These are phyloP conservation scores for Ceratobasidium sp. DNA, from an alignment of 1,284 basidiomycete genomes.

Conservation along the genomic window DNA sequence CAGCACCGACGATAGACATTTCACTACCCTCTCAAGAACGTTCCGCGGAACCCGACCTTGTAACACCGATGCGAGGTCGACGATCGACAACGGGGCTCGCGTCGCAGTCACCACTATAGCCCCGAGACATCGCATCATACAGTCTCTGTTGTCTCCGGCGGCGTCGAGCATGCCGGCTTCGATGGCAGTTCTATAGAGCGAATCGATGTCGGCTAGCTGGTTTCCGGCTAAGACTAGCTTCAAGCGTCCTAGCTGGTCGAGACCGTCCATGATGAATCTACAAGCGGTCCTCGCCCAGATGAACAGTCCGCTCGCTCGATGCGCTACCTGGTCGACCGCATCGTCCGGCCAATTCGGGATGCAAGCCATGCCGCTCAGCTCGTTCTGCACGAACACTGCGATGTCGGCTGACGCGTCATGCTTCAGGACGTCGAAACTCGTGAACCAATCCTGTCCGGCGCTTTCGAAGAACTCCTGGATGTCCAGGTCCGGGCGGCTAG, in stretches of 20 bases:
- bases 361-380: not conserved
- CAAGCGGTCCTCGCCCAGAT: slow-evolving; percentile 30
- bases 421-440: not conserved
- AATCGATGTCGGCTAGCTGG: not conserved
- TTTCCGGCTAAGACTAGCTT: not conserved
- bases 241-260: not conserved
- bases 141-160: not conserved
- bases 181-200: slow-evolving; percentile 10
- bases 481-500: slow-evolving; percentile 30
- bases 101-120: slow-evolving; percentile 9
- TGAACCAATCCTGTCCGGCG: not conserved
- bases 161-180: not conserved
- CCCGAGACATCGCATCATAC: not conserved
- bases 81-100: slow-evolving; percentile 4
- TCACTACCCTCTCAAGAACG: not conserved
- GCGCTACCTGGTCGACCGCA: not conserved
- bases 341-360: not conserved
- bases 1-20: slow-evolving; percentile 25
- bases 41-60: not conserved
- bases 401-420: slow-evolving; percentile 9
- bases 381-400: not conserved
- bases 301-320: slow-evolving; percentile 21
- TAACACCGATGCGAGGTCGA: slow-evolving; percentile 1
- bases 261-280: not conserved
- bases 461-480: not conserved